A percentile compares a stretch with the other conserved stretches of the same genome.
These are phyloP conservation scores for Elsinoe australis DNA, from an alignment of 2,329 filamentous ascomycete genomes.

Conservation along the genomic window DNA sequence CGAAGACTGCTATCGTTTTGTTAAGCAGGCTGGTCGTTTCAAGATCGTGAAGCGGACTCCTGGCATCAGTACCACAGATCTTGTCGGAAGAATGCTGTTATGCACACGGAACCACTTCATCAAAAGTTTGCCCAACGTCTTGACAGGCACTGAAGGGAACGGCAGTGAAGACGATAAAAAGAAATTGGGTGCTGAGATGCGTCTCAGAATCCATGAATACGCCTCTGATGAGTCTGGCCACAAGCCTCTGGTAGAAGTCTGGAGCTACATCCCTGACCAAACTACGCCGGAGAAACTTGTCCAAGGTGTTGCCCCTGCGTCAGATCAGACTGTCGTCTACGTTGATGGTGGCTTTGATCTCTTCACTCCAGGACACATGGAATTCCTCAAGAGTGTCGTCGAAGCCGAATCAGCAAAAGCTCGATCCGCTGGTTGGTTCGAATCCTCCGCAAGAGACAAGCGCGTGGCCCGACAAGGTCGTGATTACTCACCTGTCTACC, in stretches of 20 bases:
- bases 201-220: conserved; percentile 72
- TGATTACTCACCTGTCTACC: conserved; percentile 74
- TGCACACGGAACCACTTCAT: conserved; percentile 95
- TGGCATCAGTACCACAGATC: conserved; percentile 91
- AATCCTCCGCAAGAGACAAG: conserved; percentile 54
- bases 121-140: conserved; percentile 50
- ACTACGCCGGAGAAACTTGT: conserved; percentile 49
- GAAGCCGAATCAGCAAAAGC: conserved; percentile 65
- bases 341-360: conserved; percentile 96
- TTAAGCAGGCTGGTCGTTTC: conserved; percentile 89
- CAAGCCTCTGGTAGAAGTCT: conserved; percentile 72
- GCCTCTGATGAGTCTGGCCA: conserved; percentile 78
- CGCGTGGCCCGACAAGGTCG: conserved; percentile 55
- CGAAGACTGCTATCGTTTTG: conserved; percentile 95
- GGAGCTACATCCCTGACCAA: conserved; percentile 43
- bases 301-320: conserved; percentile 59
- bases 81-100: conserved; percentile 95
- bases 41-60: conserved; percentile 95
- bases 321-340: conserved; percentile 81
- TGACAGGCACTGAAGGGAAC: conserved; percentile 64
- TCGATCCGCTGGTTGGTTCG: conserved; percentile 64
- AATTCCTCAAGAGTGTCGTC: conserved; percentile 75
- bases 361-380: conserved; percentile 94
- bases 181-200: conserved; percentile 59
- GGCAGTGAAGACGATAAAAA: conserved; percentile 61